Conservation (phyloP, 257 asterid species). For the Galeopsis tetrahit region DNA sequence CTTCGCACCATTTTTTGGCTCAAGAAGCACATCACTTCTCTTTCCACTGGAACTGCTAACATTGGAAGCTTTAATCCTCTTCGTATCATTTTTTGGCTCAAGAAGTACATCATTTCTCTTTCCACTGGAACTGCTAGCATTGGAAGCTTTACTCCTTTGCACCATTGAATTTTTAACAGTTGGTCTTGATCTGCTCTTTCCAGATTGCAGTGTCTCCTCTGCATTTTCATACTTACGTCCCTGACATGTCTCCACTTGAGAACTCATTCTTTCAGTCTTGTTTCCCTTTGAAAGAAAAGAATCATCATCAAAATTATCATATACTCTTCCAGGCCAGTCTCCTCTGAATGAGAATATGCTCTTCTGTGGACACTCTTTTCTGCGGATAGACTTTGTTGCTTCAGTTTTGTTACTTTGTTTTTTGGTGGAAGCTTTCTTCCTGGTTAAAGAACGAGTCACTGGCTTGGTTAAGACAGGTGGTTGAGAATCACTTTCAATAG, state of each 20-base stretch:
- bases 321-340: conserved; percentile 45
- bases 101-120: conserved; percentile 40
- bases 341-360: conserved; percentile 42
- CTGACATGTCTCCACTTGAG: conserved; percentile 42
- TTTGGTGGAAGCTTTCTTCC: conserved; percentile 52
- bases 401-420: conserved; percentile 36
- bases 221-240: conserved; percentile 37
- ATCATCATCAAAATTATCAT: conserved; percentile 46
- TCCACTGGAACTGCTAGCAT: conserved; percentile 37
- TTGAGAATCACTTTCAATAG: conserved; percentile 84
- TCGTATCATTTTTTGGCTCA: conserved; percentile 39
- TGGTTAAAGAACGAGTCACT: conserved; percentile 51
- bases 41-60: no score
- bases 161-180: conserved; percentile 42
- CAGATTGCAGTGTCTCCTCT: conserved; percentile 46
- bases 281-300: conserved; percentile 48
- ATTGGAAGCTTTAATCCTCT: no score
- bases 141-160: conserved; percentile 38
- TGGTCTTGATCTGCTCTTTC: conserved; percentile 41
- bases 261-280: conserved; percentile 42
- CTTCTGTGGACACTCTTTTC: conserved; percentile 45
- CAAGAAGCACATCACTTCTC: no score
- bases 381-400: conserved; percentile 39
- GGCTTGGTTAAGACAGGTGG: conserved; percentile 50
- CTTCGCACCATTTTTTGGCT: conserved; percentile 20